Conservation (phyloP, 345 rosid genomes). For the Acer yangbiense region DNA sequence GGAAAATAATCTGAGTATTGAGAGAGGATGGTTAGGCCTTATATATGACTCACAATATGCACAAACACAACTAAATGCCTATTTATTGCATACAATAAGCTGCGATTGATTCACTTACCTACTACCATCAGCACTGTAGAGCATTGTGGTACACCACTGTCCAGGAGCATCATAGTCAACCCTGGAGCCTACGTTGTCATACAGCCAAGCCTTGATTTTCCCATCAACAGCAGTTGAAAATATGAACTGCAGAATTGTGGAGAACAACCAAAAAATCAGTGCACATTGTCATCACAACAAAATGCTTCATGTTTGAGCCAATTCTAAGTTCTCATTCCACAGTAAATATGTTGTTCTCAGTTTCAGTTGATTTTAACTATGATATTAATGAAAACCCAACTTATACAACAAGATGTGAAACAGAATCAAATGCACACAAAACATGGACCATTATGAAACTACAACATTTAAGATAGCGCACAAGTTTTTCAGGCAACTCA, state of each 20-base stretch:
- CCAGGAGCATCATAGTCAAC: conserved; percentile 96
- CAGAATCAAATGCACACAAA: background rate
- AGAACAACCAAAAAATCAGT: conserved; percentile 5
- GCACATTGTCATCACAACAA: background rate
- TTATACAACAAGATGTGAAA: background rate
- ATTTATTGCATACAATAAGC: background rate
- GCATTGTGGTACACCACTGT: conserved; percentile 79
- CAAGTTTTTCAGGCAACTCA: background rate
- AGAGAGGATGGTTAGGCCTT: conserved; percentile 11
- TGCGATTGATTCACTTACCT: conserved; percentile 45
- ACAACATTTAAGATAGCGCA: background rate
- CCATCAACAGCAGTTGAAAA: conserved; percentile 92
- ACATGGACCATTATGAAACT: background rate
- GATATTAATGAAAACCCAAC: background rate
- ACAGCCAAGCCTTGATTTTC: conserved; percentile 92
- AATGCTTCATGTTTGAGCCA: background rate
- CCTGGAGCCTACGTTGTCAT: conserved; percentile 76
- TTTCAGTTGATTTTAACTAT: background rate
- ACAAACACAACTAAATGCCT: background rate
- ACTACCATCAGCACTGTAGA: conserved; percentile 87
- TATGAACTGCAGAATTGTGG: conserved; percentile 55
- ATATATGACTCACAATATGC: background rate
- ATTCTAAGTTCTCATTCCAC: background rate
- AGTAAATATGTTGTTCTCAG: background rate
- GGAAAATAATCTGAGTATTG: conserved; percentile 56